These are phyloP conservation scores for Vitis labrusca DNA, from an alignment of 164 flowering plant species.

Conservation along the genomic window DNA sequence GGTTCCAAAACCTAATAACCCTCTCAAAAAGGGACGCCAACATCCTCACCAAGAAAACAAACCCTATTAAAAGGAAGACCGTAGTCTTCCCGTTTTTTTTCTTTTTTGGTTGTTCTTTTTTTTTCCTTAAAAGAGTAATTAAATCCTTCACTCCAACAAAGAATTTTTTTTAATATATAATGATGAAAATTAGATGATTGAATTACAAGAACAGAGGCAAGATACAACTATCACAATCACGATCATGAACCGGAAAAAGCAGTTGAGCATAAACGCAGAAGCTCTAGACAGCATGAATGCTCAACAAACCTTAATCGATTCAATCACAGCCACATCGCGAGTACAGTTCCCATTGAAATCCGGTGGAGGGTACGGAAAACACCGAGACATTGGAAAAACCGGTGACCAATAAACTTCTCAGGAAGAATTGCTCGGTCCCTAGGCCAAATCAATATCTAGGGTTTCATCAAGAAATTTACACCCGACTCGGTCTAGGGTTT, in stretches of 20 bases:
- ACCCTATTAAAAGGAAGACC: neutral
- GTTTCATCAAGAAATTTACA: too few species aligned
- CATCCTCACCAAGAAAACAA: neutral
- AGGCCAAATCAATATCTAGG: too few species aligned
- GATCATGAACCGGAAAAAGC: constrained; percentile 4
- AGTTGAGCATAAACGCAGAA: constrained; percentile 28
- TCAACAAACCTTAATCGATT: constrained; percentile 63
- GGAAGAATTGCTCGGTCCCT: too few species aligned
- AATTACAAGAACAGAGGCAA: neutral
- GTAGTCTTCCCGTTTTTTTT: neutral
- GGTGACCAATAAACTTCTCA: too few species aligned
- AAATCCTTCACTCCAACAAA: neutral
- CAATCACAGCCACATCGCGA: constrained; percentile 30
- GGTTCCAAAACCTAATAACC: neutral
- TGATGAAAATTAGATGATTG: neutral
- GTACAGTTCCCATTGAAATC: constrained; percentile 29
- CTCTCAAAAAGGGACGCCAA: neutral
- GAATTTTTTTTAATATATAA: too few species aligned
- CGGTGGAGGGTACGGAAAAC: constrained; percentile 53
- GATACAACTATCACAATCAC: constrained; percentile 1
- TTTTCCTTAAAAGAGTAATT: neutral
- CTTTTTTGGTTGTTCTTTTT: neutral
- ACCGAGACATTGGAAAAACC: constrained; percentile 37
- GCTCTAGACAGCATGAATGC: constrained; percentile 14
- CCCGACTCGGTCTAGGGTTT: too few species aligned